phyloP scores from a whole-genome alignment of 73 alveolate genomes.

The Symbiodinium natans region DNA sequence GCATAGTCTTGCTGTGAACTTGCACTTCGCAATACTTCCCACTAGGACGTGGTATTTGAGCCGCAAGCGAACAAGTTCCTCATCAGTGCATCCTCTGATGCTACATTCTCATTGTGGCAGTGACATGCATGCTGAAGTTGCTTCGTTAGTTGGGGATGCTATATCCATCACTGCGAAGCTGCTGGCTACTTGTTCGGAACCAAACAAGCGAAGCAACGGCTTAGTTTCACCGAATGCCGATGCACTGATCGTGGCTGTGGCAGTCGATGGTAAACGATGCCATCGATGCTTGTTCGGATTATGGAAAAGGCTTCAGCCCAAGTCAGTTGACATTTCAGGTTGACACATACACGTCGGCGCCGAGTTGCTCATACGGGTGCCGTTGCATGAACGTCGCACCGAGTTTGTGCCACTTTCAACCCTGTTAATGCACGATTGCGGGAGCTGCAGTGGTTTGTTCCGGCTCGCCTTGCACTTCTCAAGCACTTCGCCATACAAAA shows the following conservation, averaged over 20 bases:
- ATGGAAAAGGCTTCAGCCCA: not conserved
- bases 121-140: slow-evolving; percentile 94
- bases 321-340: too few relatives aligned
- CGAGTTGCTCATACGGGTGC: not conserved
- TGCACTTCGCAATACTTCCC: slow-evolving; percentile 22
- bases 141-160: not conserved
- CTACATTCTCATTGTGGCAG: slow-evolving; percentile 99
- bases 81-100: slow-evolving; percentile 98
- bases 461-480: not conserved
- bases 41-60: slow-evolving; percentile 98
- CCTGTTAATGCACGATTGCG: too few relatives aligned
- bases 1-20: not conserved
- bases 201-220: not conserved
- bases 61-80: slow-evolving; percentile 97
- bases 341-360: not conserved
- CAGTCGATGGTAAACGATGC: not conserved
- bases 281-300: not conserved
- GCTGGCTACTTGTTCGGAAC: not conserved
- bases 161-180: not conserved
- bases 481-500: not conserved
- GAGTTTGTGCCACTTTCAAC: too few relatives aligned
- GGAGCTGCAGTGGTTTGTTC: not conserved
- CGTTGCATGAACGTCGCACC: too few relatives aligned
- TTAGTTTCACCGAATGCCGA: slow-evolving; percentile 2
- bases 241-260: not conserved